Percentiles rank a stretch among this genome's conserved stretches.
Evolutionary conservation across 2,329 filamentous ascomycete genomes (phyloP).

Genomic region (Ceratocystis cacaofunesta): DNA sequence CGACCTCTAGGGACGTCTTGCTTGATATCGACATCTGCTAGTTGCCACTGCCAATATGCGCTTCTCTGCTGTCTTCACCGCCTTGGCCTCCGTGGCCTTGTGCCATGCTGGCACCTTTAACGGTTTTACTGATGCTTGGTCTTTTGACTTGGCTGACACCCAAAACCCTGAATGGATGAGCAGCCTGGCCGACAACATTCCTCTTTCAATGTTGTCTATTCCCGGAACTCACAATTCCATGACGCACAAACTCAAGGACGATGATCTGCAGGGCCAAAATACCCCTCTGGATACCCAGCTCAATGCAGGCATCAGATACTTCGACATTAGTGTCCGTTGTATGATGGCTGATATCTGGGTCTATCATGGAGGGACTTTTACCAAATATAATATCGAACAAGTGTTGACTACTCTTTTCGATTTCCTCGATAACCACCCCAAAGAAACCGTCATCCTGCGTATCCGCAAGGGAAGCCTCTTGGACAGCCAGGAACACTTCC

Average conservation of each 20-base stretch:
- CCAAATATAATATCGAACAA: conserved; percentile 29
- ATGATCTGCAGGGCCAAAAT: too few relatives aligned
- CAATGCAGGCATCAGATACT: conserved; percentile 32
- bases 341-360: conserved; percentile 30
- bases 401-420: conserved; percentile 29
- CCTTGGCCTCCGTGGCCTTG: background rate
- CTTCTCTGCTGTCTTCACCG: background rate
- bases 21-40: background rate
- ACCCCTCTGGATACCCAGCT: conserved; percentile 29
- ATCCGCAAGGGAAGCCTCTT: background rate
- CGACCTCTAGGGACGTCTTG: too few relatives aligned
- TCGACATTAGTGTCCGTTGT: conserved; percentile 34
- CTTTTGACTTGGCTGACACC: conserved; percentile 28
- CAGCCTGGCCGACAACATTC: conserved; percentile 26
- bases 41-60: background rate
- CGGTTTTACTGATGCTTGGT: conserved; percentile 16
- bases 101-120: background rate
- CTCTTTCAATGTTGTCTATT: conserved; percentile 32
- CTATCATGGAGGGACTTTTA: conserved; percentile 32
- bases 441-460: background rate
- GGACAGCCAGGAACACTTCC: too few relatives aligned
- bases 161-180: conserved; percentile 31
- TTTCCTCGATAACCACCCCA: conserved; percentile 26
- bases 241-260: conserved; percentile 32
- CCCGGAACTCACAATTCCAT: conserved; percentile 40